Base-by-base conservation (phyloP, 305 asterid genomes). In the Lippia alba region DNA sequence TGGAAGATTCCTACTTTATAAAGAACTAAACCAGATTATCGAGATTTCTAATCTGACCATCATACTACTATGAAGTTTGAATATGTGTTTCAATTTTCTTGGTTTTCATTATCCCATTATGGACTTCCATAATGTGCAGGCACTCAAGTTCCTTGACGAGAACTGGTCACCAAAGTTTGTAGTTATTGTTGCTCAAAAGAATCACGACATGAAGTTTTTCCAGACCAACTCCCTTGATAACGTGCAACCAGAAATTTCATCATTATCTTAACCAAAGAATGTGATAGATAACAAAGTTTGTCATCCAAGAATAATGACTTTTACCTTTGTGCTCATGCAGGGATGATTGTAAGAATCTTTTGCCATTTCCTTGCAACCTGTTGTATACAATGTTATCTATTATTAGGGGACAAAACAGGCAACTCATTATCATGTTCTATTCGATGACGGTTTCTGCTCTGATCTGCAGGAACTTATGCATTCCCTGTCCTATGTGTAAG, bases 391-490 rank as follows among this genome's bases (percentile, higher is more conserved):
- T 2, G 4, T 49, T 49, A 50, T 16, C 17, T 50, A 15, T 16
- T 12, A n/a, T 48, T 48, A 94, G 99, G 99, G 99, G 10, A 94
- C 99, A 0, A 86, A 97, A 0, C 75, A 97, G 71, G 97, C 99
- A 2, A 89, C 98, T 0, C 98, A 91, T 58, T 91, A 94, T 72
- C 98, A 92, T 55, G 91, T 88, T 12, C 69, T 92, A 33, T 61
- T 74, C 3, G 98, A 92, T 50, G 89, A 90, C 9, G 98, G 96
- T 33, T 88, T 90, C 44, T 80, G 92, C 3, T 81, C 96, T 64
- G 98, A 90, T 20, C 76, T 92, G 39, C 98, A 92, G 81, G 96
- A 92, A 66, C 94, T 90, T 24, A 96, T 91, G n/a, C 97, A 89
- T 50, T 78, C 87, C 17, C 78, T 94, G 11, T 94, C 99, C 0